Base-by-base conservation (phyloP, 2,329 filamentous ascomycete species). In the Tetracladium maxilliforme region DNA sequence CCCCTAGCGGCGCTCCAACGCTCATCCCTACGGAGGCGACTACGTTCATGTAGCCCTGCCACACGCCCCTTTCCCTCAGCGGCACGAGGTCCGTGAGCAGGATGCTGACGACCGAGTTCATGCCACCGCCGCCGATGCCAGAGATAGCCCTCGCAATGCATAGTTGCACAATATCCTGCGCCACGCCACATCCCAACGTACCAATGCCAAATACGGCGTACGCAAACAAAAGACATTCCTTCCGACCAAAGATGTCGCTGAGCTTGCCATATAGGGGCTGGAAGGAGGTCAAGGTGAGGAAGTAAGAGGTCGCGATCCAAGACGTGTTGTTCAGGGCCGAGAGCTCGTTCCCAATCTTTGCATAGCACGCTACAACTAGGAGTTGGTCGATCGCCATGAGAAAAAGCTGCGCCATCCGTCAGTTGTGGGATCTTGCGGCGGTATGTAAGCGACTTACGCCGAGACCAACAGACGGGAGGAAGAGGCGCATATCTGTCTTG, bases 331-430 rank as follows among this genome's bases (percentile, higher is more conserved):
- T 81, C 26, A 87, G 57, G 2, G 79, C 76, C 25, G 79, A 59
- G 15, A 87, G 53, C 33, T 86, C 80, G 29, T 65, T 80, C 8
- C 78, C 79, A 38, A 87, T 86, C 33, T 64, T 70, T 24, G 75
- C 76, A 45, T 84, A 84, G n/a, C 65, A 73, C n/a, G 71, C 70
- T 24, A 86, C 69, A 16, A 80, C 72, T 27, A 86, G 69, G 1
- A 81, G 81, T 45, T 84, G 77, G 42, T 87, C 80, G 25, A 75
- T 61, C 4, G 79, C 75, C 12, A 73, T 64, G 6, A 87, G 58
- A 42, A 80, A 81, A 20, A 84, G 54, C 73, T 78, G 40, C 20
- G 25, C 10, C n/a, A 14, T 14, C 10, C 22, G n/a, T 28, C 22
- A 27, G 22, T 12, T 4, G 14, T 19, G 7, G 12, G 19, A 22